phyloP scores from a whole-genome alignment of 352 stramenopile genomes.

The Blastocystis sp. region DNA sequence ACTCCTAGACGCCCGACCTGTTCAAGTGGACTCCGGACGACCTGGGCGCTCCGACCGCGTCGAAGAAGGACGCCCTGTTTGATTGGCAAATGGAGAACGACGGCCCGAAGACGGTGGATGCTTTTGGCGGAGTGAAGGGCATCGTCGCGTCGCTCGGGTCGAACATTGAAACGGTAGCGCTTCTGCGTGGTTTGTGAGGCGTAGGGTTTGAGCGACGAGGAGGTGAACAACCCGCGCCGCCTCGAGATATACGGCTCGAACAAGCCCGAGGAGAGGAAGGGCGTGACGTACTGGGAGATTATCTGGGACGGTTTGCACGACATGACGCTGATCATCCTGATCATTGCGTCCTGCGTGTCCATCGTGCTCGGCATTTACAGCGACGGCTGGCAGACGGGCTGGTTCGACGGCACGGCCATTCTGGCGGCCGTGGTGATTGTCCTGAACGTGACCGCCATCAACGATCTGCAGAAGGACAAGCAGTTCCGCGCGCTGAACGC shows the following conservation, averaged over 20 bases:
- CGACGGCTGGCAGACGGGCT: constrained; percentile 80
- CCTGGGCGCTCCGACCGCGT: constrained; percentile 56
- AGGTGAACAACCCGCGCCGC: constrained; percentile 59
- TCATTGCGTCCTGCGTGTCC: constrained; percentile 82
- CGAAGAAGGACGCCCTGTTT: constrained; percentile 73
- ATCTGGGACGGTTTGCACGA: constrained; percentile 88
- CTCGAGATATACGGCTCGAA: constrained; percentile 75
- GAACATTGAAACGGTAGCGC: constrained; percentile 63
- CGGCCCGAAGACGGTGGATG: constrained; percentile 42
- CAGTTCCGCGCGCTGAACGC: constrained; percentile 85
- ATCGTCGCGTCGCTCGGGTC: constrained; percentile 25
- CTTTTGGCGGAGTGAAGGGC: constrained; percentile 58
- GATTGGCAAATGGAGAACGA: constrained; percentile 70
- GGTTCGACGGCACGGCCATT: constrained; percentile 88
- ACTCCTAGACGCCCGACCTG: neutral
- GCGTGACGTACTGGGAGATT: constrained; percentile 78
- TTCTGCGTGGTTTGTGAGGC: constrained; percentile 20
- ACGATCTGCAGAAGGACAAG: constrained; percentile 88
- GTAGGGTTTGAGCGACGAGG: constrained; percentile 64
- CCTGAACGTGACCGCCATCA: constrained; percentile 83
- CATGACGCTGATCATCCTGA: constrained; percentile 87
- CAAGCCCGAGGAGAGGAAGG: constrained; percentile 69
- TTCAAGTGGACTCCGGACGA: constrained; percentile 36
- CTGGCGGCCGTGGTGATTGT: constrained; percentile 86
- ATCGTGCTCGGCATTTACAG: constrained; percentile 80